Evolutionary conservation across 306 rosid species (phyloP).

Genomic region (Vigna angularis): DNA sequence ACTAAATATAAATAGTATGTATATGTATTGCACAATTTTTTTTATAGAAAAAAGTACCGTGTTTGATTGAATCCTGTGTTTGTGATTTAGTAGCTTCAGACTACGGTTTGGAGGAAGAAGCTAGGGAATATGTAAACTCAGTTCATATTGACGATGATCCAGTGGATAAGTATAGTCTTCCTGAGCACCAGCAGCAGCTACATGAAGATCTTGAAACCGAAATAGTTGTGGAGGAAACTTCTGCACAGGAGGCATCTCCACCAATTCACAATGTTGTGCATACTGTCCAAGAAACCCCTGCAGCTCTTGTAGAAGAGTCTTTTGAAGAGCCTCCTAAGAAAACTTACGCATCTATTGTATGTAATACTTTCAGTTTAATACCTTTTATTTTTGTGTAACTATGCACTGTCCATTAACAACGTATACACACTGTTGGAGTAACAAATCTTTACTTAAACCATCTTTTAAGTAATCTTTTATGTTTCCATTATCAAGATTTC

Average conservation of each 20-base stretch:
- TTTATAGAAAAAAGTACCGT: too few relatives aligned
- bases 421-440: neutral
- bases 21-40: neutral
- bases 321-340: conserved; percentile 79
- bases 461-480: neutral
- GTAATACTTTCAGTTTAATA: conserved; percentile 35
- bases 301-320: conserved; percentile 65
- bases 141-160: conserved; percentile 86
- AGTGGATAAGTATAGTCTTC: conserved; percentile 83
- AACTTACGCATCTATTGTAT: conserved; percentile 93
- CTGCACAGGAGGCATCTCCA: conserved; percentile 61
- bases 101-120: conserved; percentile 85
- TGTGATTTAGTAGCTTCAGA: conserved; percentile 61
- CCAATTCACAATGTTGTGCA: conserved; percentile 56
- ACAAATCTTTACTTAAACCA: conserved; percentile 1
- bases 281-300: conserved; percentile 58
- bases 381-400: neutral
- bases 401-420: neutral
- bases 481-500: conserved; percentile 10
- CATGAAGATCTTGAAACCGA: conserved; percentile 71
- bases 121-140: conserved; percentile 72
- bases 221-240: conserved; percentile 83
- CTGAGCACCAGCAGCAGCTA: conserved; percentile 76
- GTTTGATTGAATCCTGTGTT: conserved; percentile 36
- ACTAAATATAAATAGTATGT: neutral